Base-by-base conservation (phyloP, 2,329 filamentous ascomycete genomes). In the Sporothrix curviconia region DNA sequence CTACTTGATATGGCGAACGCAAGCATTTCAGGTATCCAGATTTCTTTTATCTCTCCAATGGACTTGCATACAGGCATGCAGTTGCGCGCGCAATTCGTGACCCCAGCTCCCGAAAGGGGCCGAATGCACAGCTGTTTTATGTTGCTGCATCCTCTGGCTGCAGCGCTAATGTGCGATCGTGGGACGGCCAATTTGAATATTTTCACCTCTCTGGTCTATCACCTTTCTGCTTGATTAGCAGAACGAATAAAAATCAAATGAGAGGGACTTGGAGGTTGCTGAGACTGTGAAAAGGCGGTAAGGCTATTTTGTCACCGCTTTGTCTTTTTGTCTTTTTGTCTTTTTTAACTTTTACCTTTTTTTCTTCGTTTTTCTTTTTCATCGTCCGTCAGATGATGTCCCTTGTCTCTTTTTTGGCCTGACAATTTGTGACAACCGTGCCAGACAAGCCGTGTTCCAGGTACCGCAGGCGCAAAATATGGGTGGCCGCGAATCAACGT, bases 221-320 rank as follows among this genome's bases (percentile, higher is more conserved):
- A n/a, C n/a, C n/a, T n/a, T n/a, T n/a, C n/a, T n/a, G n/a, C n/a
- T n/a, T n/a, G n/a, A n/a, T n/a, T n/a, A n/a, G n/a, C n/a, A n/a
- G n/a, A n/a, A n/a, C n/a, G n/a, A n/a, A n/a, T n/a, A n/a, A n/a
- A n/a, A n/a, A n/a, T n/a, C n/a, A n/a, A n/a, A n/a, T n/a, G n/a
- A n/a, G n/a, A n/a, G n/a, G n/a, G n/a, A n/a, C n/a, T n/a, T n/a
- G n/a, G n/a, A n/a, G n/a, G n/a, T n/a, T n/a, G n/a, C n/a, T n/a
- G n/a, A n/a, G n/a, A n/a, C n/a, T n/a, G n/a, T n/a, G n/a, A 56
- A 56, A 56, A 39, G 14, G 54, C 54, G 54, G 54, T 56, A 50
- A 56, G 34, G 40, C 19, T 28, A 37, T 22, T 25, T 50, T 25
- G 34, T 50, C 43, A 42, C 43, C 36, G 44, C 34, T 56, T 56